Evolutionary conservation across 108 stramenopile genomes (phyloP).

Genomic region (Bacterosira constricta): DNA sequence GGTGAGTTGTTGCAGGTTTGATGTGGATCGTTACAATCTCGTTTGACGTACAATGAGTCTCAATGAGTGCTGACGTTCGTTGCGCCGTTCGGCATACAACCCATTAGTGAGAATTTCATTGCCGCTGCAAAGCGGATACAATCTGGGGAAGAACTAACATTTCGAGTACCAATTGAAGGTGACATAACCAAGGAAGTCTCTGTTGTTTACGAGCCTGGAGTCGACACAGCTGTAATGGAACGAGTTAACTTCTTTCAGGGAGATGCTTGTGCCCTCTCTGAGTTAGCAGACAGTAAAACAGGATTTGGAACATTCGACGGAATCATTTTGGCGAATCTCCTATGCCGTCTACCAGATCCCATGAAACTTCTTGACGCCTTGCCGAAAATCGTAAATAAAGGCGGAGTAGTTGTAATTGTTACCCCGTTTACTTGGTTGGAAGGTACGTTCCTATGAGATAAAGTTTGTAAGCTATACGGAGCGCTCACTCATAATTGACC

Average conservation of each 20-base stretch:
- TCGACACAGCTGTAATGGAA: conserved; percentile 31
- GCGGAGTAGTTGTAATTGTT: conserved; percentile 87
- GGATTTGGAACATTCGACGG: conserved; percentile 78
- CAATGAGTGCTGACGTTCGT: no score
- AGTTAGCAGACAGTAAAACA: conserved; percentile 27
- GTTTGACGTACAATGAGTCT: no score
- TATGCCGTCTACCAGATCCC: conserved; percentile 62
- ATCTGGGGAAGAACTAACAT: conserved; percentile 46
- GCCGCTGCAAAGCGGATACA: conserved; percentile 75
- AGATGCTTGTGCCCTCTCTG: conserved; percentile 74
- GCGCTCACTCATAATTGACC: no score
- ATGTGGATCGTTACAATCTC: neutral
- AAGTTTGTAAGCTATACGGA: neutral
- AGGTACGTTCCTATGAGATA: neutral
- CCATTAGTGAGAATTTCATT: conserved; percentile 62
- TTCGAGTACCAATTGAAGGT: conserved; percentile 85
- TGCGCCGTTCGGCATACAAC: no score
- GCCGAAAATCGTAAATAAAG: conserved; percentile 63
- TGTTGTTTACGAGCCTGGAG: conserved; percentile 56
- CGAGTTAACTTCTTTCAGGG: conserved; percentile 80
- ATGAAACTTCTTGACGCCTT: conserved; percentile 72
- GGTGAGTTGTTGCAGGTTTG: neutral
- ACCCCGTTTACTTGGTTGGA: conserved; percentile 91
- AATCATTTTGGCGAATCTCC: conserved; percentile 65
- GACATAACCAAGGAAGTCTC: conserved; percentile 62